These are phyloP conservation scores for Inga oerstediana DNA, from an alignment of 306 rosid species.

Conservation along the genomic window DNA sequence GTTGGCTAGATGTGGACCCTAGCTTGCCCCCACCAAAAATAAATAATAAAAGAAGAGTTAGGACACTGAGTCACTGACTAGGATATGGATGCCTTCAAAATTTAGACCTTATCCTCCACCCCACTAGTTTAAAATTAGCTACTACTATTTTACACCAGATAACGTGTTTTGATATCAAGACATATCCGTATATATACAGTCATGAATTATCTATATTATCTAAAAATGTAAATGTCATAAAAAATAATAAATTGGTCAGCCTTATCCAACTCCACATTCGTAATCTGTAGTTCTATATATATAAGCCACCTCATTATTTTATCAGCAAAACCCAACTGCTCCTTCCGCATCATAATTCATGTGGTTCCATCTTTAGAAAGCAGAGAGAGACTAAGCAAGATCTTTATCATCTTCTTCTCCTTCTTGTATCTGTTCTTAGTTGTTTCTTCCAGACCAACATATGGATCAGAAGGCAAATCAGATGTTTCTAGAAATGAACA, in stretches of 20 bases:
- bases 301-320: background rate
- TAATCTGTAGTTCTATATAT: background rate
- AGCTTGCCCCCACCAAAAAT: slow-evolving; percentile 30
- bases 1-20: slow-evolving; percentile 55
- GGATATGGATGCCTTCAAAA: slow-evolving; percentile 60
- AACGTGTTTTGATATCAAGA: slow-evolving; percentile 40
- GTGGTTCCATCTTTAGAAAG: slow-evolving; percentile 1
- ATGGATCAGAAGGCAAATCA: slow-evolving; percentile 30
- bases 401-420: slow-evolving; percentile 15
- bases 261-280: slow-evolving; percentile 39
- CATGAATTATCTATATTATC: background rate
- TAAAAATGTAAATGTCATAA: background rate
- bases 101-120: slow-evolving; percentile 75
- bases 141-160: slow-evolving; percentile 43
- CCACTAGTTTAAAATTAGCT: slow-evolving; percentile 42
- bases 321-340: slow-evolving; percentile 7
- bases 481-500: slow-evolving; percentile 17
- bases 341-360: background rate
- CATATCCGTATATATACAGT: slow-evolving; percentile 26
- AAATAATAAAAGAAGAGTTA: background rate
- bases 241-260: slow-evolving; percentile 22
- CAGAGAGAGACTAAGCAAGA: slow-evolving; percentile 10
- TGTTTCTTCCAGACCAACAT: background rate
- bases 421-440: background rate
- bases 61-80: slow-evolving; percentile 40